Evolutionary conservation across 768 basidiomycete species (phyloP).

Genomic region (Lentinus tigrinus): DNA sequence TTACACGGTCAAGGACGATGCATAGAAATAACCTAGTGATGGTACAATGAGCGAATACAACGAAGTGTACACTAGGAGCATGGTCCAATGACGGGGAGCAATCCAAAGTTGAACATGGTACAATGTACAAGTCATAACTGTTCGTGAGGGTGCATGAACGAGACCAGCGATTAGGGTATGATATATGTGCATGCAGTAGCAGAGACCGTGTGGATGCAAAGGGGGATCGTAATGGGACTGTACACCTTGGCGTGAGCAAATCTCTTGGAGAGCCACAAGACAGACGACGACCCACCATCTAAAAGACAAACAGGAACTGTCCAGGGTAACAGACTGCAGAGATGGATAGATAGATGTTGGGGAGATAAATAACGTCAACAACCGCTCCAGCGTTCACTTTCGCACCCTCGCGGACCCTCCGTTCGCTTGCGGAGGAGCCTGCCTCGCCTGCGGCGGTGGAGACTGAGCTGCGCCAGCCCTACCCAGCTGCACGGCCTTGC

Average conservation of each 20-base stretch:
- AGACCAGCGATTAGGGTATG: conserved; percentile 8
- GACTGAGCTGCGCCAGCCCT: not conserved
- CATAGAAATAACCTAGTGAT: not conserved
- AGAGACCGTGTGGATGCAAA: not conserved
- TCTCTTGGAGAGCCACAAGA: not conserved
- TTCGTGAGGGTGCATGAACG: not conserved
- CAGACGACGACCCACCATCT: not conserved
- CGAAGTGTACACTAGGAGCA: conserved; percentile 1
- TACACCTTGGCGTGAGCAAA: too few relatives aligned
- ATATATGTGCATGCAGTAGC: not conserved
- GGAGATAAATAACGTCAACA: not conserved
- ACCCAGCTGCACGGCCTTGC: not conserved
- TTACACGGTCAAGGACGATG: not conserved
- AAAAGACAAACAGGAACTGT: not conserved
- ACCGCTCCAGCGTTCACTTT: conserved; percentile 1
- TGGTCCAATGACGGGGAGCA: not conserved
- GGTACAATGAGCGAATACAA: not conserved
- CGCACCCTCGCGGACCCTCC: not conserved
- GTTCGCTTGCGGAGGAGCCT: not conserved
- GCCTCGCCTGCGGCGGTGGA: not conserved
- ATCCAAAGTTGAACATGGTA: not conserved
- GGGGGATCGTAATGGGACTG: not conserved
- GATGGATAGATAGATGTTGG: not conserved
- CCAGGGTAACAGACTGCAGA: not conserved
- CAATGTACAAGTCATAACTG: not conserved